phyloP scores from a whole-genome alignment of 495 filamentous ascomycete genomes.

The Chaetomium fimeti region DNA sequence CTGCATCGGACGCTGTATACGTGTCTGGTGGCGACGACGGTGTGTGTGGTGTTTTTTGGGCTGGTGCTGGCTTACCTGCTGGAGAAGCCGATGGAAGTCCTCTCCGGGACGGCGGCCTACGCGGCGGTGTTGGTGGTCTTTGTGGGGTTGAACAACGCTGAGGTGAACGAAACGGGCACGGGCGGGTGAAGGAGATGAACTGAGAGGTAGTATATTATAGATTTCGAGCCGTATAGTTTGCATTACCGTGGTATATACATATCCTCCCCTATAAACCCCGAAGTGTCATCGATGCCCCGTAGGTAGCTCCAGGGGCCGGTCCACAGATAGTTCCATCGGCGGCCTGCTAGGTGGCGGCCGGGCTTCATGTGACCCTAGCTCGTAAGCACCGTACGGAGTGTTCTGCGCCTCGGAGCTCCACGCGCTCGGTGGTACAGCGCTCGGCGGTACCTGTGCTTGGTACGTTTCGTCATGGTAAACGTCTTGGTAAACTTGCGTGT shows the following conservation, averaged over 20 bases:
- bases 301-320: background rate
- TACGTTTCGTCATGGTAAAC: background rate
- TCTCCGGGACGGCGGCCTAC: slow-evolving; percentile 12
- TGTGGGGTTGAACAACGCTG: slow-evolving; percentile 2
- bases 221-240: background rate
- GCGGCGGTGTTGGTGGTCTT: slow-evolving; percentile 3
- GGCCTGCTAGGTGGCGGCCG: background rate
- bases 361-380: background rate
- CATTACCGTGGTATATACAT: background rate
- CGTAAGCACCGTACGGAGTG: background rate
- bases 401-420: background rate
- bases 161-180: background rate
- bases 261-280: background rate
- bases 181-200: no score
- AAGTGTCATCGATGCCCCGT: background rate
- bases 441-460: background rate
- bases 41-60: slow-evolving; percentile 22
- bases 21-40: slow-evolving; percentile 22
- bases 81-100: slow-evolving; percentile 21
- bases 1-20: slow-evolving; percentile 17
- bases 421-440: no score
- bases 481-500: background rate
- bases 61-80: slow-evolving; percentile 18
- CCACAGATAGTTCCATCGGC: background rate
- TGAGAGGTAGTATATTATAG: no score